Percentiles rank a stretch among this genome's conserved stretches.
These are phyloP conservation scores for Trichothecium sympodiale DNA, from an alignment of 2,329 filamentous ascomycete genomes.

Conservation along the genomic window DNA sequence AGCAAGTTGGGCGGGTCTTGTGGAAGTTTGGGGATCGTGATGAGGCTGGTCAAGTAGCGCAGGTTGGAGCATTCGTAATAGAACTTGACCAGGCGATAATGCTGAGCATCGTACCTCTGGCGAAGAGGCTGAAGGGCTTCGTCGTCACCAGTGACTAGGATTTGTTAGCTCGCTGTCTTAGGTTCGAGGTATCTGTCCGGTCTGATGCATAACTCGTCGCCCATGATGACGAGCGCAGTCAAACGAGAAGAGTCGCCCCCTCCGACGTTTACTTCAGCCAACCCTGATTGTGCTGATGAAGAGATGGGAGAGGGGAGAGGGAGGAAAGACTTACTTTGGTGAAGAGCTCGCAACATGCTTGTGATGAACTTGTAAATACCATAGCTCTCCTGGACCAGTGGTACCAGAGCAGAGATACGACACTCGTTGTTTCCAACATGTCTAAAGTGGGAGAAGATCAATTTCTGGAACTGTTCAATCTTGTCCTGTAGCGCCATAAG, in stretches of 20 bases:
- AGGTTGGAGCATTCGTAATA: constrained; percentile 99
- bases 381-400: constrained; percentile 93
- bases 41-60: constrained; percentile 89
- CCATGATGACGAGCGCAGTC: too few species aligned
- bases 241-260: background rate
- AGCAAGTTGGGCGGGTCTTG: constrained; percentile 88
- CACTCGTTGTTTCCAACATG: constrained; percentile 91
- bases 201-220: too few species aligned
- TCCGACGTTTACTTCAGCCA: too few species aligned
- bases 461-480: constrained; percentile 96
- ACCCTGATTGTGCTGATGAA: too few species aligned
- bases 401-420: constrained; percentile 85
- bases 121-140: constrained; percentile 84
- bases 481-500: constrained; percentile 95
- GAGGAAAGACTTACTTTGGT: constrained; percentile 60
- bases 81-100: constrained; percentile 92
- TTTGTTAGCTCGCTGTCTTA: too few species aligned
- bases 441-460: constrained; percentile 95
- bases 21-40: constrained; percentile 90
- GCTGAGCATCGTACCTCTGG: constrained; percentile 84
- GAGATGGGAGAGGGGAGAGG: too few species aligned
- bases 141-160: constrained; percentile 54
- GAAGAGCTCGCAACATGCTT: constrained; percentile 98
- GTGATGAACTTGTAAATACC: constrained; percentile 99
- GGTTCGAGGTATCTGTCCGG: too few species aligned